Evolutionary conservation across 352 stramenopile genomes (phyloP), one percentile per base, ranked within the genome.

Genomic region (Globisporangium acanthophoron): DNA sequence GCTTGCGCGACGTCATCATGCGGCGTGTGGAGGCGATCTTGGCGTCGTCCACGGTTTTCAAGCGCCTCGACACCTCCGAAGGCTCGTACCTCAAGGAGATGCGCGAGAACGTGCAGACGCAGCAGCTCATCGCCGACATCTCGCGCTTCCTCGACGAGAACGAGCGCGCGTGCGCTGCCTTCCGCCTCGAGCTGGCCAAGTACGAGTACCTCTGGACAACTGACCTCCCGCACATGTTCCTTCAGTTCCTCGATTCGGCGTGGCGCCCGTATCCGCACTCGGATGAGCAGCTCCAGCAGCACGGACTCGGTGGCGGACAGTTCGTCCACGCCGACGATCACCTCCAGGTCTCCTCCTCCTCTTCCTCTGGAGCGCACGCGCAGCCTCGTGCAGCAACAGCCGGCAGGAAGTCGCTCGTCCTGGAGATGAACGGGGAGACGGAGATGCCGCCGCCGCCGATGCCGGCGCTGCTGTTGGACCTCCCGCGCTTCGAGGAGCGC

Each of bases 191-290:
- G 20, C 74, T 96, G n/a, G 78, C 70, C 11, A 96, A 95, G 59
- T 97, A 96, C 62, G 86, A 96, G 50, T 97, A 97, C 66, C 59
- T 97, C 11, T 97, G 90, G 90, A 93, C 77, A 12, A 96, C 90
- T 2, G 89, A 97, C 49, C 64, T 97, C 31, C 67, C 92, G 13
- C 71, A 86, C 24, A 96, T 97, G 77, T 97, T 97, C 39, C 44
- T 70, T 1, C 57, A 84, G 48, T 97, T 97, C 61, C 71, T 96
- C 1, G 52, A 64, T 3, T 84, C 76, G 0, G 85, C 80, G 18
- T 92, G 88, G 81, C 70, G 58, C 15, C 70, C 70, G 18, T 78
- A 78, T 46, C 71, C 69, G 29, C 66, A 70, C 50, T 54, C 62
- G 13, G 24, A 50, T 5, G 47, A 48, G 11, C 51, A 46, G 9